These are phyloP conservation scores for Alternaria alternata DNA, from an alignment of 2,329 filamentous ascomycete genomes.

Conservation along the genomic window DNA sequence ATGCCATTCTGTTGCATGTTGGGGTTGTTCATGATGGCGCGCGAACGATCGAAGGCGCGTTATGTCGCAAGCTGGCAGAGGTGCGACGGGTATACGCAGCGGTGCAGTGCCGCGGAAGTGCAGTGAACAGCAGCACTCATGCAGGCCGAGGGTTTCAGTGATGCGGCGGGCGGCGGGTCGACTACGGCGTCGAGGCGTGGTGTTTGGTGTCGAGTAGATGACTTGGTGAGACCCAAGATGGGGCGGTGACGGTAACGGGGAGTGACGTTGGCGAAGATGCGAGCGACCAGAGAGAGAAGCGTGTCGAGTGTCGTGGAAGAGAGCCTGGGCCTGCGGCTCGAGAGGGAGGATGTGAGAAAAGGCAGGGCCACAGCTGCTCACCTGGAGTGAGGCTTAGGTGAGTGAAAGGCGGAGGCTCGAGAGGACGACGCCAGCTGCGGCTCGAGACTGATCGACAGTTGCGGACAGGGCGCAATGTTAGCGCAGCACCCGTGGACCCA, in stretches of 20 bases:
- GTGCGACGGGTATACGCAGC: conserved; percentile 18
- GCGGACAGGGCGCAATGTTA: conserved; percentile 13
- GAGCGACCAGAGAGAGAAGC: background rate
- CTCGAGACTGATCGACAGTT: conserved; percentile 20
- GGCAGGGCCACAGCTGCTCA: conserved; percentile 15
- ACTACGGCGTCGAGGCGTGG: conserved; percentile 11
- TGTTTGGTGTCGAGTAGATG: conserved; percentile 4
- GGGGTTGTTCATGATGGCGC: conserved; percentile 45
- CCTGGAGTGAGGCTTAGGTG: conserved; percentile 19
- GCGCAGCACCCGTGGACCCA: conserved; percentile 14
- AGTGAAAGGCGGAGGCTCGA: conserved; percentile 13
- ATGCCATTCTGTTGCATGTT: conserved; percentile 36
- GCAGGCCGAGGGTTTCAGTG: conserved; percentile 19
- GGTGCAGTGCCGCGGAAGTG: conserved; percentile 30
- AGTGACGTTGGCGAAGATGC: conserved; percentile 1
- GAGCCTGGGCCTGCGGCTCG: conserved; percentile 6
- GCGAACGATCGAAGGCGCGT: conserved; percentile 9
- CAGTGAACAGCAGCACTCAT: conserved; percentile 27
- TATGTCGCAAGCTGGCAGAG: conserved; percentile 12
- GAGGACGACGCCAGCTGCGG: conserved; percentile 19
- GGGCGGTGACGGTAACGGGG: conserved; percentile 1
- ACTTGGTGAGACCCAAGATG: background rate
- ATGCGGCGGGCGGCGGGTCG: background rate
- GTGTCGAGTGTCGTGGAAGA: conserved; percentile 2
- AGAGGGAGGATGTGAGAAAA: background rate